Evolutionary conservation across 768 basidiomycete species (phyloP).

Genomic region (Clitopilus passeckerianus): DNA sequence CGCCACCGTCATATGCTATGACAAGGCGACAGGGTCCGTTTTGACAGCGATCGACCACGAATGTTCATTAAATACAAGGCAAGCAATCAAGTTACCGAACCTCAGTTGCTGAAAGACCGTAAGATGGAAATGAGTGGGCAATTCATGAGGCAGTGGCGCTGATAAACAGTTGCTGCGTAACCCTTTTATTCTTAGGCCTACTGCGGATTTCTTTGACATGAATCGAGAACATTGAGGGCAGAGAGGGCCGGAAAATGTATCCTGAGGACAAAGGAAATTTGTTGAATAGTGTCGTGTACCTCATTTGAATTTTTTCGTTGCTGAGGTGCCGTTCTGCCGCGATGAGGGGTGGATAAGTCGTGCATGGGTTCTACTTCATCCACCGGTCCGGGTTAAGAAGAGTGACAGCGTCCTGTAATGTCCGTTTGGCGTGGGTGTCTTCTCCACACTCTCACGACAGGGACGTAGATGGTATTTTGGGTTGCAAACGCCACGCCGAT

Average conservation of each 20-base stretch:
- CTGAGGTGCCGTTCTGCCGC: neutral
- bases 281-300: neutral
- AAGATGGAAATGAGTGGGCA: neutral
- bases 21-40: neutral
- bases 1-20: neutral
- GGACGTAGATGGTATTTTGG: neutral
- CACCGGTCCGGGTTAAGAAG: neutral
- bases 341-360: neutral
- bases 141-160: neutral
- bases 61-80: neutral
- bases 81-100: neutral
- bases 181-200: neutral
- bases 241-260: neutral
- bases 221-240: neutral
- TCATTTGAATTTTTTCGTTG: neutral
- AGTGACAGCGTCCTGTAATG: neutral
- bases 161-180: neutral
- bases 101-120: neutral
- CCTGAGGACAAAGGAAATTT: neutral
- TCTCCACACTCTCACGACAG: neutral
- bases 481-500: neutral
- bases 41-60: neutral
- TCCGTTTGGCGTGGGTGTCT: neutral
- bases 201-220: neutral
- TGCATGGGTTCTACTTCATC: neutral